Evolutionary conservation across 139 green algal genomes (phyloP), one percentile per base, ranked within the genome.

Genomic region (Pleodorina starrii): DNA sequence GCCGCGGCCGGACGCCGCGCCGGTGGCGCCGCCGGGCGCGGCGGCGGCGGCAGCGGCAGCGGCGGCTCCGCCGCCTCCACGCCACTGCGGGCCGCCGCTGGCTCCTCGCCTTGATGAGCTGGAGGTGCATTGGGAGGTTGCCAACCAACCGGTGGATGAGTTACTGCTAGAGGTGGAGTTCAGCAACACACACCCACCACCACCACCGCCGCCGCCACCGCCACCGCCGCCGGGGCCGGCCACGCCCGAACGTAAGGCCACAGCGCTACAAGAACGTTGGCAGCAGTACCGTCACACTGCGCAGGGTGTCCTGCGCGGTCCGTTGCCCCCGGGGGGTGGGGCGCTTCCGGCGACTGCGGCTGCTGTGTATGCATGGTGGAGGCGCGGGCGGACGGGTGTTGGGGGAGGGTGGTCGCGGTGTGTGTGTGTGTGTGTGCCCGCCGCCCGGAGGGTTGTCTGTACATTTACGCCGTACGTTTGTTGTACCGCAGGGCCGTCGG

Each of bases 71-170:
- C n/a, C n/a, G n/a, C n/a, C n/a, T n/a, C n/a, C n/a, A n/a, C n/a
- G 54, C 54, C 25, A 73, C 29, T 19, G 63, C 2, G 32, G 63
- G 63, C 63, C 27, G 63, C 63, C 63, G 32, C 10, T 73, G 36
- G 77, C 77, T 0, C 77, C 77, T 36, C 77, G 32, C 9, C 77
- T 85, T 14, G 16, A 9, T 16, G 50, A 85, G 5, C 51, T 85
- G 51, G 77, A 32, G 32, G 51, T 35, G 9, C 29, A 73, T 32
- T 85, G 77, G 77, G 77, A 85, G 50, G 77, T 85, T n/a, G 77
- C 77, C 14, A 85, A 85, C 32, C 77, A 85, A 50, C 77, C 77
- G n/a, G 50, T 23, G 42, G 77, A 72, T 3, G 51, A 54, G 51
- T 36, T 69, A 5, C 50, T 85, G 21, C 0, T 85, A 29, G 51